Base-by-base conservation (phyloP, 2,329 filamentous ascomycete species). In the Fusarium setosum region DNA sequence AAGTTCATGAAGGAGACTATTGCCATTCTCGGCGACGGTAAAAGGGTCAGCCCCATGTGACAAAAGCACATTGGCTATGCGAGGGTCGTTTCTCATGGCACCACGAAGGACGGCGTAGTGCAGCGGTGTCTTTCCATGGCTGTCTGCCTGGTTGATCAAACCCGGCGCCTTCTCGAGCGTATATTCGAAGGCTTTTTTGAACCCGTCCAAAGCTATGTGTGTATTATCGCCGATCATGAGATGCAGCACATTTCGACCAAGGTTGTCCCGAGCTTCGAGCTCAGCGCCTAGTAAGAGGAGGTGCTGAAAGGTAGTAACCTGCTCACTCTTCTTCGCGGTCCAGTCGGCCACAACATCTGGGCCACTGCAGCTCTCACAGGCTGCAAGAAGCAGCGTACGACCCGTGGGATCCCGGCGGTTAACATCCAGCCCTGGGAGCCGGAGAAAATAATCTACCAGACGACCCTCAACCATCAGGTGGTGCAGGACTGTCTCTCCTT, bases 271-370 rank as follows among this genome's bases (percentile, higher is more conserved):
- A 2, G 68, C 73, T 6, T 65, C 53, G 4, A 69, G 26, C 5
- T 76, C 65, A 3, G 72, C 70, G 6, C 73, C 73, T 3, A 71
- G 55, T 1, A 58, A 55, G 3, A 73, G 18, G 3, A 77, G 62
- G 12, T 29, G 29, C 4, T 68, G 20, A 35, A 73, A 71, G 29
- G 56, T 23, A n/a, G 37, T 58, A 13, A 40, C 51, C 5, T 5
- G n/a, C 11, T 59, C 20, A 3, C 3, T 47, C 11, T 32, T 45
- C 12, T 12, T 31, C 7, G 40, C 26, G 9, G 41, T 15, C 5
- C n/a, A 50, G 2, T n/a, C 44, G 2, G 34, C 18, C 15, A 61
- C 13, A 18, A 47, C 26, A n/a, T 70, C 59, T 4, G 59, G 62
- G 2, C 64, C 59, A 11, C 18, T 5, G 6, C 8, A 2, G 2